Conservation (phyloP, 2,329 filamentous ascomycete species). For the Penicillium italicum region DNA sequence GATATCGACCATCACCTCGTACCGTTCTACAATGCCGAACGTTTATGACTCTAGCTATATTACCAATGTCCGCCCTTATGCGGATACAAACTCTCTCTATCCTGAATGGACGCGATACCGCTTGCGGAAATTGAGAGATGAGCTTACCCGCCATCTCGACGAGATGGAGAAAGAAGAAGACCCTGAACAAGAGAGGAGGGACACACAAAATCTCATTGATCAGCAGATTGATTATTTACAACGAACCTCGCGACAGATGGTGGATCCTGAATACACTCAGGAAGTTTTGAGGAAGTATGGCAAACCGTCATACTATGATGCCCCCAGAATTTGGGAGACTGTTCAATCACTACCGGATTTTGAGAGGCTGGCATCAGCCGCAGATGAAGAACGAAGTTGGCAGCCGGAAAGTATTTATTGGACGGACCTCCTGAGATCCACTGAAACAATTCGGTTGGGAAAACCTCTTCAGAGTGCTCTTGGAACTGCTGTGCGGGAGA, state of each 20-base stretch:
- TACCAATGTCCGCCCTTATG: constrained; percentile 22
- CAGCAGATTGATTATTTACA: constrained; percentile 13
- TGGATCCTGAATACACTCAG: constrained; percentile 7
- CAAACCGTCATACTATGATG: constrained; percentile 13
- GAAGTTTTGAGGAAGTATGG: constrained; percentile 6
- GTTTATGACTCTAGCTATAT: constrained; percentile 24
- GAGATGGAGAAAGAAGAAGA: neutral
- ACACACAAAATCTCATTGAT: constrained; percentile 3
- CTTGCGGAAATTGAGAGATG: constrained; percentile 18
- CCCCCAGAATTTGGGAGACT: constrained; percentile 9
- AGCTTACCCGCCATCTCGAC: constrained; percentile 8
- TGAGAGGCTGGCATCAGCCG: constrained; percentile 2
- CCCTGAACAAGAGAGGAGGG: neutral
- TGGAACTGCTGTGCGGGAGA: constrained; percentile 1
- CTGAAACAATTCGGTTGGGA: constrained; percentile 7
- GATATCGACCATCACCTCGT: constrained; percentile 28
- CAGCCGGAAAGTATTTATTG: constrained; percentile 10
- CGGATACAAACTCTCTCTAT: constrained; percentile 19
- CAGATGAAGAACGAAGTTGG: constrained; percentile 9
- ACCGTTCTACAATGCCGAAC: constrained; percentile 17
- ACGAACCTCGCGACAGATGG: constrained; percentile 15
- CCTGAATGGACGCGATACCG: constrained; percentile 22
- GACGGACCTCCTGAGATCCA: constrained; percentile 12
- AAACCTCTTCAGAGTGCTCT: constrained; percentile 5
- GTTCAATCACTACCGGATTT: constrained; percentile 9